Evolutionary conservation across 2,329 filamentous ascomycete genomes (phyloP).

Genomic region (Phaeosphaeriaceae sp.): DNA sequence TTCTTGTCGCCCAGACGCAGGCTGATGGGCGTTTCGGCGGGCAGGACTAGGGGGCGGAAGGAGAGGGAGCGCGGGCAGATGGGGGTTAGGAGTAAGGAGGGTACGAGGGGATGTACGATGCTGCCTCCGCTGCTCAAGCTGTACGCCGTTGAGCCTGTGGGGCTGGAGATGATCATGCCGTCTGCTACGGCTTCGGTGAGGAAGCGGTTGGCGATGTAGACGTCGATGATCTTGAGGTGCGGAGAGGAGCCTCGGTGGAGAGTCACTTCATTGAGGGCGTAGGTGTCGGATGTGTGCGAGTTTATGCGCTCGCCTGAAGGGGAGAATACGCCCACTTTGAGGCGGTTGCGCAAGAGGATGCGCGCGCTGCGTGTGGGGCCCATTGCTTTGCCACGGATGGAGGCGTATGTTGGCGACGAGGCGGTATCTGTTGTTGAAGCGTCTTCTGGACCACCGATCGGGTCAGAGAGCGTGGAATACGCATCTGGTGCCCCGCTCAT

Average conservation of each 20-base stretch:
- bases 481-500: conserved; percentile 72
- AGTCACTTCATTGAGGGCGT: conserved; percentile 93
- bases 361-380: conserved; percentile 76
- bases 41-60: conserved; percentile 89
- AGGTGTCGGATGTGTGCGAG: conserved; percentile 52
- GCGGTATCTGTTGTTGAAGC: no score
- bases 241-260: conserved; percentile 90
- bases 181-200: conserved; percentile 94
- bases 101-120: conserved; percentile 92
- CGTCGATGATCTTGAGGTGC: conserved; percentile 89
- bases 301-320: conserved; percentile 63
- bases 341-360: conserved; percentile 82
- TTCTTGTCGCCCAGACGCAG: conserved; percentile 75
- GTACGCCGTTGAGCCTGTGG: conserved; percentile 95
- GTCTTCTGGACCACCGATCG: no score
- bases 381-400: conserved; percentile 80
- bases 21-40: conserved; percentile 82
- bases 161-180: conserved; percentile 91
- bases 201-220: conserved; percentile 87
- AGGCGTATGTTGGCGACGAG: conserved; percentile 67
- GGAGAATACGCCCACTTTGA: conserved; percentile 86
- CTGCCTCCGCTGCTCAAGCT: conserved; percentile 90
- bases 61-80: conserved; percentile 92
- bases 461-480: conserved; percentile 65
- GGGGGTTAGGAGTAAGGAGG: conserved; percentile 86